These are phyloP conservation scores for Trichoderma koningii DNA, from an alignment of 2,329 filamentous ascomycete species.

Conservation along the genomic window DNA sequence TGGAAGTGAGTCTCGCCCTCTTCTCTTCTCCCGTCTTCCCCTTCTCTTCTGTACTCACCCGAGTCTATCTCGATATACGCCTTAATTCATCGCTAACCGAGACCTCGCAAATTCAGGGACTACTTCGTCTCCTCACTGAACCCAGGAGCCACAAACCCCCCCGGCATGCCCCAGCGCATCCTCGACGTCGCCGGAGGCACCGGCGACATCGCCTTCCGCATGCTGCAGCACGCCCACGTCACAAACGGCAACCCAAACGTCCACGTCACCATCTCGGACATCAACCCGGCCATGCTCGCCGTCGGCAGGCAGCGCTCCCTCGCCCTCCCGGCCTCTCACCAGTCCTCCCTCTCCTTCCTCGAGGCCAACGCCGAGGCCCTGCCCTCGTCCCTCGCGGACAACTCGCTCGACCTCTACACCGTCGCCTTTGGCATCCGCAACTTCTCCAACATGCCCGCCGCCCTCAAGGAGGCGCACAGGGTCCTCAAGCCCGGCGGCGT, in stretches of 20 bases:
- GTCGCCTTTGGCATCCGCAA: slow-evolving; percentile 97
- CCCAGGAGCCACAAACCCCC: slow-evolving; percentile 64
- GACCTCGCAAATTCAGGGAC: slow-evolving; percentile 53
- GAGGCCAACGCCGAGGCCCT: slow-evolving; percentile 88
- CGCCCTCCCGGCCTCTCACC: slow-evolving; percentile 56
- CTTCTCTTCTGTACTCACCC: too few species aligned
- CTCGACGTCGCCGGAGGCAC: slow-evolving; percentile 97
- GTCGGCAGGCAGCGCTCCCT: slow-evolving; percentile 81
- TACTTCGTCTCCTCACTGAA: slow-evolving; percentile 92
- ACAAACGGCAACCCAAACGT: slow-evolving; percentile 75
- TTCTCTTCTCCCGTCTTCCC: background rate
- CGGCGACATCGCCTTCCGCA: slow-evolving; percentile 95
- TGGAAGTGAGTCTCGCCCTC: slow-evolving; percentile 68
- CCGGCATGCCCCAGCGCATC: slow-evolving; percentile 63
- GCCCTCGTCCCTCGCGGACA: slow-evolving; percentile 60
- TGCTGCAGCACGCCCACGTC: slow-evolving; percentile 85
- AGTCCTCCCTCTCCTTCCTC: slow-evolving; percentile 69
- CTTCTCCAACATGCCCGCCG: slow-evolving; percentile 87
- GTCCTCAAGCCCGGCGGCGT: slow-evolving; percentile 93
- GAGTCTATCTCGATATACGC: too few species aligned
- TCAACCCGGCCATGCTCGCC: slow-evolving; percentile 91
- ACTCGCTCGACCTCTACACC: slow-evolving; percentile 90
- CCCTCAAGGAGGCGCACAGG: slow-evolving; percentile 78
- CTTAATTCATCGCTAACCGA: background rate
- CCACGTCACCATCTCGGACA: slow-evolving; percentile 89